phyloP scores from a whole-genome alignment of 805 yeast genomes.

The Schwanniomyces polymorphus region DNA sequence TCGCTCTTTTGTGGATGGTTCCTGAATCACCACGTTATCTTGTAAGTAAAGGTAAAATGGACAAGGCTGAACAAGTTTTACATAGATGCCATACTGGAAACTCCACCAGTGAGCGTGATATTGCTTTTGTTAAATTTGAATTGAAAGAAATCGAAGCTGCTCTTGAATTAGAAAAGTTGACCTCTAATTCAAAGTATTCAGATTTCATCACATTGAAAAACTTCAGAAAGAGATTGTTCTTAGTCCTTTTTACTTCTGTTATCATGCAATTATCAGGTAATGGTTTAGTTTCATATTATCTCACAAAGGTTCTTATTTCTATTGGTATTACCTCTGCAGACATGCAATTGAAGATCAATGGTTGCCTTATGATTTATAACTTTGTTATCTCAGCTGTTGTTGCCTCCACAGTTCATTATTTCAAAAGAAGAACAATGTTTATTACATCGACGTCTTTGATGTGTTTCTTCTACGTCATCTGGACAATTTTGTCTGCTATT shows the following conservation, averaged over 20 bases:
- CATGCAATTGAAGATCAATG: slow-evolving; percentile 50
- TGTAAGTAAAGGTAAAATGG: slow-evolving; percentile 38
- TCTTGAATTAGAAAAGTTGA: slow-evolving; percentile 38
- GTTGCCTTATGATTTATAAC: slow-evolving; percentile 50
- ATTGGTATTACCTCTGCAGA: slow-evolving; percentile 52
- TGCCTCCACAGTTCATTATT: slow-evolving; percentile 17
- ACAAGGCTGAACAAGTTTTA: slow-evolving; percentile 44
- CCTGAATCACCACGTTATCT: slow-evolving; percentile 54
- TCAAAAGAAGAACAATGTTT: slow-evolving; percentile 30
- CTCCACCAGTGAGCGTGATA: slow-evolving; percentile 26
- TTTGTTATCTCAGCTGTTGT: slow-evolving; percentile 26
- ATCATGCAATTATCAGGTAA: slow-evolving; percentile 53
- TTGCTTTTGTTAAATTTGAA: slow-evolving; percentile 34
- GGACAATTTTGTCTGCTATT: slow-evolving; percentile 41
- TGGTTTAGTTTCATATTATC: slow-evolving; percentile 52
- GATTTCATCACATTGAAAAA: slow-evolving; percentile 40
- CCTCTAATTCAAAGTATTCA: slow-evolving; percentile 29
- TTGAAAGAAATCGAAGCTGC: slow-evolving; percentile 39
- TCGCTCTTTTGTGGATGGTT: slow-evolving; percentile 31
- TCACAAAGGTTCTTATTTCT: slow-evolving; percentile 48
- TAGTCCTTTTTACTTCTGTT: slow-evolving; percentile 30
- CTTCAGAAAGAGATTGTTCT: slow-evolving; percentile 42
- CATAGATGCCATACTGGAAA: slow-evolving; percentile 41
- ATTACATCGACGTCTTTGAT: slow-evolving; percentile 22
- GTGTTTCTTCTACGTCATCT: slow-evolving; percentile 11